Evolutionary conservation across 1,284 basidiomycete genomes (phyloP).

Genomic region (Cryptococcus sp.): DNA sequence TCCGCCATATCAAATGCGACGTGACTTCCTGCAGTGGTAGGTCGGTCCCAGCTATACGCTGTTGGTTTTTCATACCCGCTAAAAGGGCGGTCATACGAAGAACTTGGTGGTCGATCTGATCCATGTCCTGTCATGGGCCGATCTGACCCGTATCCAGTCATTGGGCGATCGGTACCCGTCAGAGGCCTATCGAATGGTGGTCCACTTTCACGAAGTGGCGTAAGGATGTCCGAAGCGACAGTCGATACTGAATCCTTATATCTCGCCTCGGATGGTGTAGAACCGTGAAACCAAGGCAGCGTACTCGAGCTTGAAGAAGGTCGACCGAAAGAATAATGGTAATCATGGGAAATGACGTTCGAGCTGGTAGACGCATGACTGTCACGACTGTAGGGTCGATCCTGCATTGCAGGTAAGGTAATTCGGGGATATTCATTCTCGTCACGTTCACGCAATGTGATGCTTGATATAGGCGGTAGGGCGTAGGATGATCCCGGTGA

Average conservation of each 20-base stretch:
- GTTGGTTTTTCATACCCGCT: not conserved
- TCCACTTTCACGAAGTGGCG: not conserved
- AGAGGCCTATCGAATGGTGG: not conserved
- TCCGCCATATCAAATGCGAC: not conserved
- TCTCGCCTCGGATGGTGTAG: constrained; percentile 8
- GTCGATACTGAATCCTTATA: not conserved
- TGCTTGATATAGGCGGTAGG: constrained; percentile 15
- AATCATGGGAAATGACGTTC: constrained; percentile 5
- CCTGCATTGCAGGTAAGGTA: constrained; percentile 10
- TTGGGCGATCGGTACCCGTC: not conserved
- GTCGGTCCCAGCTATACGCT: not conserved
- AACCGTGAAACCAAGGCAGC: constrained; percentile 4
- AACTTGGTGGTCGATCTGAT: not conserved
- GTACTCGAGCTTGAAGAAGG: constrained; percentile 11
- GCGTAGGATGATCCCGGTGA: constrained; percentile 1
- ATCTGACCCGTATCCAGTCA: not conserved
- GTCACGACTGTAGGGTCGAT: not conserved
- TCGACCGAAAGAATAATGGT: constrained; percentile 12
- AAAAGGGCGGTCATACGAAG: not conserved
- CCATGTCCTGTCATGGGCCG: too few relatives aligned
- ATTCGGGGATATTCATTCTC: constrained; percentile 7
- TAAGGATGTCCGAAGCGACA: not conserved
- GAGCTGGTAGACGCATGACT: not conserved
- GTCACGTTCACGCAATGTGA: constrained; percentile 5
- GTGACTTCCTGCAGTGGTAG: not conserved